Evolutionary conservation across 164 flowering plant genomes (phyloP).

Genomic region (Stephania cephalantha): DNA sequence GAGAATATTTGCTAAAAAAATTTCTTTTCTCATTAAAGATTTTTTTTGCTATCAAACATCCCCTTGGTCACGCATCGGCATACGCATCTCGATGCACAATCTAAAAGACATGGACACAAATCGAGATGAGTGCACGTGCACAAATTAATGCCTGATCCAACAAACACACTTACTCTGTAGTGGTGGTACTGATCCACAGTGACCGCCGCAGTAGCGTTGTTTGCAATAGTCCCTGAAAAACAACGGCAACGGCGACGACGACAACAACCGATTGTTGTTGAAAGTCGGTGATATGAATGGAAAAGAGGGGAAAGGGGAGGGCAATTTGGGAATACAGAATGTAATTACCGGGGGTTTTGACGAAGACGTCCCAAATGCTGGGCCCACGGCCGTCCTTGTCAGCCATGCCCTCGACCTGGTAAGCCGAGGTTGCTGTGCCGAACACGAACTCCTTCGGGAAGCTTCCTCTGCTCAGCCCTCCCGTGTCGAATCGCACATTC

Average conservation of each 20-base stretch:
- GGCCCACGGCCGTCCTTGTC: conserved; percentile 27
- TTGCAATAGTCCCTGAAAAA: conserved; percentile 16
- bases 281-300: no score
- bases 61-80: no score
- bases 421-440: conserved; percentile 27
- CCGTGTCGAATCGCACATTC: conserved; percentile 9
- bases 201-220: conserved; percentile 18
- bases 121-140: background rate
- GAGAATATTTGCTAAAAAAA: no score
- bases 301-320: background rate
- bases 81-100: no score
- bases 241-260: no score
- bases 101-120: no score
- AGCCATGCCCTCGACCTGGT: conserved; percentile 29
- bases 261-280: no score
- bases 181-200: conserved; percentile 29
- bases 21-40: no score
- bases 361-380: conserved; percentile 25
- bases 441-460: conserved; percentile 22
- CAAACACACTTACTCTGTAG: conserved; percentile 19
- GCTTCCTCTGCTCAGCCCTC: conserved; percentile 18
- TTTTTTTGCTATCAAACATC: no score
- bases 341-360: conserved; percentile 10
- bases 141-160: background rate
- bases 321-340: background rate